Base-by-base conservation (phyloP, 331 rosid species). In the Erythrophleum ivorense region DNA sequence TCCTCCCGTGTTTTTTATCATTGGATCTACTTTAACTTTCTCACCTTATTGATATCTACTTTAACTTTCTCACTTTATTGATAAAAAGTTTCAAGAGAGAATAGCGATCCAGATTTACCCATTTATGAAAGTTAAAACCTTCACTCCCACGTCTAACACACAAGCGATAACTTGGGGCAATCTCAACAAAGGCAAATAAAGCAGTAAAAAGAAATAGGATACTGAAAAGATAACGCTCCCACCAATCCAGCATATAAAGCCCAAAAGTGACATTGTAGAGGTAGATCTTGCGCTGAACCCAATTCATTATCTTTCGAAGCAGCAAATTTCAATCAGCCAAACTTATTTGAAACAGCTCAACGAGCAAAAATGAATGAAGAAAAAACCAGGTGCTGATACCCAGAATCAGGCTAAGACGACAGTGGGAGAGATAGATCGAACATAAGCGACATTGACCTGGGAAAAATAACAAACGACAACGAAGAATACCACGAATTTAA, bases 241-340 rank as follows among this genome's bases (percentile, higher is more conserved):
- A 95, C 94, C 97, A 90, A 78, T 95, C 98, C 88, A 95, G 67
- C 98, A 92, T 95, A 83, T 85, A 95, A 67, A 95, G 92, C 63
- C 98, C 98, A 78, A 92, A 95, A 14, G 98, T 95, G 58, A 92
- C 97, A 82, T 95, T 95, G 93, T 95, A 95, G 31, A 94, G 97
- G 80, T 86, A 89, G 84, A 92, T 83, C 89, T 92, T 92, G 67
- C 92, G 94, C 73, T 88, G 97, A 85, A 95, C 54, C 95, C 95
- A 95, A 82, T 95, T 95, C 97, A 92, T 60, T 92, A 45, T 80
- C 78, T 76, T 84, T 73, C 73, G 43, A 62, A 71, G 71, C 83
- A 83, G 81, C 81, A 86, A 33, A 83, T 29, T 59, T 31, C n/a
- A 62, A 33, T 62, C 68, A 33, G 31, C 41, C n/a, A 33, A 4